A percentile compares a stretch with the other conserved stretches of the same genome.
These are phyloP conservation scores for Globisporangium yorkense DNA, from an alignment of 352 stramenopile species.

Conservation along the genomic window DNA sequence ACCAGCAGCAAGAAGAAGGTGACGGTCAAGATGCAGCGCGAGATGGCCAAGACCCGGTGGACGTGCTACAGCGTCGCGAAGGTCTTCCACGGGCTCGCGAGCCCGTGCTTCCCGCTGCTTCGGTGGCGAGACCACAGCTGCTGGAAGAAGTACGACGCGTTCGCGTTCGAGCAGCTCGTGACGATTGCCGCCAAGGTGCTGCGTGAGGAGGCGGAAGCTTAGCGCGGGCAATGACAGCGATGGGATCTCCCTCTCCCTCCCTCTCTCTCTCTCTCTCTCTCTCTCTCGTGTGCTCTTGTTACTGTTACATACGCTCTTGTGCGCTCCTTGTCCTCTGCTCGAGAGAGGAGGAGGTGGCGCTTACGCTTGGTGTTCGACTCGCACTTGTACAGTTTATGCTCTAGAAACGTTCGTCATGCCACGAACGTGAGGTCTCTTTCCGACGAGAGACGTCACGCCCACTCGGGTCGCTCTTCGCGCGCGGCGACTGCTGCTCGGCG, in stretches of 20 bases:
- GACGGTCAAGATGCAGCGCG: not conserved
- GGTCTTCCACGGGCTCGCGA: constrained; percentile 72
- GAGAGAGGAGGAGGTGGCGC: not conserved
- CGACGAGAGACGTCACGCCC: constrained; percentile 9
- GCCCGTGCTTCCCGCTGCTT: constrained; percentile 46
- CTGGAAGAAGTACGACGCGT: constrained; percentile 59
- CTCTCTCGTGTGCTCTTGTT: not conserved
- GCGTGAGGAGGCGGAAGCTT: constrained; percentile 7
- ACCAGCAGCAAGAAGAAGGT: not conserved
- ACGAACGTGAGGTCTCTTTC: constrained; percentile 5
- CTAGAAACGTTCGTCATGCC: not conserved
- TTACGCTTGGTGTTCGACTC: not conserved
- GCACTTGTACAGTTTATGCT: not conserved
- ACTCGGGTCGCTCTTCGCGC: constrained; percentile 8
- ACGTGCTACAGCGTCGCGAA: constrained; percentile 66
- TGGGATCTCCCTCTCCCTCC: no score
- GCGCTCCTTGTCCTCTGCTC: not conserved
- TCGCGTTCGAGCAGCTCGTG: constrained; percentile 75
- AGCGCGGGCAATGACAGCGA: no score
- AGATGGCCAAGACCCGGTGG: constrained; percentile 26
- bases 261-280: no score
- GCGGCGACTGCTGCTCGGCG: not conserved
- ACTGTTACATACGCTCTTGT: not conserved
- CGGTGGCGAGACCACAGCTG: constrained; percentile 58
- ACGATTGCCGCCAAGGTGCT: constrained; percentile 55